Base-by-base conservation (phyloP, 805 yeast genomes). In the Wickerhamomyces sydowiorum region DNA sequence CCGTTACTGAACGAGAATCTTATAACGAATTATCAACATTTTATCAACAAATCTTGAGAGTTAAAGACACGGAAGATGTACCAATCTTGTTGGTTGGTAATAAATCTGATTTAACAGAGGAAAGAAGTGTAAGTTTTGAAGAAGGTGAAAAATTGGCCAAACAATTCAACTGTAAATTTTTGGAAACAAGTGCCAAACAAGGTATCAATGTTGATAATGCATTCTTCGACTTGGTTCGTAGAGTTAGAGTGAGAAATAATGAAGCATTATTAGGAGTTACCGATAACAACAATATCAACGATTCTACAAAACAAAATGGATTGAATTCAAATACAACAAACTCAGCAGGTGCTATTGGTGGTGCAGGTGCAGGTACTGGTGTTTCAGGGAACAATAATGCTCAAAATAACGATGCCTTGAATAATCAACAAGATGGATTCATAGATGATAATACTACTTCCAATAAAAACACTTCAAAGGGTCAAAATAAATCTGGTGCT, bases 121-220 rank as follows among this genome's bases (percentile, higher is more conserved):
- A 80, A 52, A 74, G 96, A 60, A 87, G 83, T 56, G 91, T 86
- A 5, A 71, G 82, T 32, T 73, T 64, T 50, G 84, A 78, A 52
- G 87, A 81, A 56, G 89, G 86, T 23, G 54, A 65, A 36, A 66
- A 65, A 43, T 67, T 86, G 48, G 90, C 91, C 28, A 75, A 71
- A 48, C 72, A 73, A 46, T 76, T 85, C 62, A 71, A 74, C 46
- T 79, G 86, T 46, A 79, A 83, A 47, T 93, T 90, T 60, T 73
- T 90, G 52, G 99, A 93, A 65, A 87, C 98, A 2, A 80, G 91
- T 32, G 98, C 98, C 20, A 93, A 93, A 63, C 86, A 84, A 54
- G 82, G 95, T 45, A 75, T 83, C 50, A 90, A 93, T 54, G 97
- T 93, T 36, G 95, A 87, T 58, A 88, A 82, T 54, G 84, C 90